Evolutionary conservation across 352 stramenopile species (phyloP).

Genomic region (Globisporangium paddicum): DNA sequence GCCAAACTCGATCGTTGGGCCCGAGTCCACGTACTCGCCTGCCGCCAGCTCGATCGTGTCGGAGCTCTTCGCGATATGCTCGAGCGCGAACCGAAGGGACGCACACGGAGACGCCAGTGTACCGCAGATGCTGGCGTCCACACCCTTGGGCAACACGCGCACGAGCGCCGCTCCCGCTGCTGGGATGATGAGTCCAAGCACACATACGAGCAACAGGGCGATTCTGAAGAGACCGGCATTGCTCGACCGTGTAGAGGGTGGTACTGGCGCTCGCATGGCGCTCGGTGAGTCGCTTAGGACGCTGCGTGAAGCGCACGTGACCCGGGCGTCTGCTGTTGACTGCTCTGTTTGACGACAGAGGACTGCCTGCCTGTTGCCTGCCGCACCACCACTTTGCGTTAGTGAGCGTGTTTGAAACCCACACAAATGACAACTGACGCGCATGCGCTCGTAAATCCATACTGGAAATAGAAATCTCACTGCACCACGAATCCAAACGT

Average conservation of each 20-base stretch:
- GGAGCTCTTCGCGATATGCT: background rate
- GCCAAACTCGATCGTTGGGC: slow-evolving; percentile 2
- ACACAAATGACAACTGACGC: too few species aligned
- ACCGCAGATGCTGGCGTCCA: background rate
- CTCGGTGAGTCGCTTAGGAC: background rate
- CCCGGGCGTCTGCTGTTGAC: too few species aligned
- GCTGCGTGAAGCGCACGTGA: too few species aligned
- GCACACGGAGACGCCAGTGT: background rate
- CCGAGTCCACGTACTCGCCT: slow-evolving; percentile 1
- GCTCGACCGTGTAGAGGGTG: background rate
- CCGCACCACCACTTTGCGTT: too few species aligned
- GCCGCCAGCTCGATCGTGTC: background rate
- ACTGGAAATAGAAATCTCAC: too few species aligned
- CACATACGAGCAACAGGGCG: background rate
- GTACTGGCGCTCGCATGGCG: background rate
- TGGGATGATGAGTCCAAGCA: background rate
- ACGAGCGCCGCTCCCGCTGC: slow-evolving; percentile 15
- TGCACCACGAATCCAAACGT: too few species aligned
- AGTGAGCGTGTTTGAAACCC: too few species aligned
- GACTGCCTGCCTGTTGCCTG: too few species aligned
- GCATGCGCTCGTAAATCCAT: too few species aligned
- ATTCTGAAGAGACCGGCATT: background rate
- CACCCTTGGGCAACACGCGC: background rate
- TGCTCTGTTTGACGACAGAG: too few species aligned
- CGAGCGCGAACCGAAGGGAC: slow-evolving; percentile 1